Base-by-base conservation (phyloP, 192 early-diverging fungal species). In the Rhizoclosmatium sp. region DNA sequence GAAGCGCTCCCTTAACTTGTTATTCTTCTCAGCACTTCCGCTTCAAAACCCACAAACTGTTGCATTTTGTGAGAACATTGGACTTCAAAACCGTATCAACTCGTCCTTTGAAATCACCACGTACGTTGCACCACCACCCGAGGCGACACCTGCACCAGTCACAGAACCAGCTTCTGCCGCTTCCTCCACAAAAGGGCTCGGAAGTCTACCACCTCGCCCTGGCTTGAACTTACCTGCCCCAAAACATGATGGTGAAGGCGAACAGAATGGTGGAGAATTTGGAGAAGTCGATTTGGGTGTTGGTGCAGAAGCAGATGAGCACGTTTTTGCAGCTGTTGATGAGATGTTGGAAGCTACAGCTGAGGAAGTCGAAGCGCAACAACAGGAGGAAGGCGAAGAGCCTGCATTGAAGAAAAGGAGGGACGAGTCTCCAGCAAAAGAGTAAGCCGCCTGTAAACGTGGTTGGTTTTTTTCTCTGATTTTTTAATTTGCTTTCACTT, bases 11-110 rank as follows among this genome's bases (percentile, higher is more conserved):
- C 40, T 31, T 73, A 31, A 70, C 14, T 60, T 48, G 54, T 66
- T 62, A 67, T 47, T 62, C 49, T n/a, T 0, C 10, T 19, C 66
- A 87, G 87, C 69, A 23, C 14, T 40, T 3, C 70, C 85, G n/a
- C 91, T 92, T 46, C 78, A 88, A 3, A 99, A 97, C 80, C 95
- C 95, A 2, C 97, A 99, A 82, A 98, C 95, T 4, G 88, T 83
- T 2, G 85, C 78, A 9, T 92, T 98, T 62, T 95, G 94, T 80
- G 76, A 85, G 48, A 47, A 4, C n/a, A 65, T 77, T 68, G 75
- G 75, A 39, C 62, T 77, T 41, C 61, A 75, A 59, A 75, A 75
- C 72, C 59, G 62, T 45, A 75, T 75, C 61, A 75, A 75, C 47
- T 16, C 72, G 42, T 5, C 72, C 10, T 75, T 42, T 56, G 72